phyloP scores from a whole-genome alignment of 2,329 filamentous ascomycete species.

The Botryotinia calthae region DNA sequence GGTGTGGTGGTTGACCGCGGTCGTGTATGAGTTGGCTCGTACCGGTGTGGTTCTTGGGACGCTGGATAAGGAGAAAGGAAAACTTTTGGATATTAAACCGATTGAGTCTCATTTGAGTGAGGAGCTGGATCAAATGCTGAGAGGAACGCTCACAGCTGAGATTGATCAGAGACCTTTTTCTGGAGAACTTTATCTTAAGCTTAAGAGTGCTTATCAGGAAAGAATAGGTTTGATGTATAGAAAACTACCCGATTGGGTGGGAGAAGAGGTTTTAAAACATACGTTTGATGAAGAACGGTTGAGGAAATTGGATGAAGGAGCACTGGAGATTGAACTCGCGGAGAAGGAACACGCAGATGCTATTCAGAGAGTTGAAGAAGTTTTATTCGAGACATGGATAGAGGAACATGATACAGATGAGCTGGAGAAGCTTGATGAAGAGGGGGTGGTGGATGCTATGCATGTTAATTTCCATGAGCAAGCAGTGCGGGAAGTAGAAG shows the following conservation, averaged over 20 bases:
- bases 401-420: not conserved
- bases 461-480: not conserved
- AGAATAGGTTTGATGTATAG: not conserved
- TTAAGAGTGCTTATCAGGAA: not conserved
- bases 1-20: not conserved
- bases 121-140: not conserved
- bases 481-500: not conserved
- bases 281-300: not conserved
- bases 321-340: not conserved
- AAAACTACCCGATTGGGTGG: not conserved
- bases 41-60: not conserved
- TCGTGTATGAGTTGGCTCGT: not conserved
- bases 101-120: not conserved
- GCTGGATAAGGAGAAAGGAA: not conserved
- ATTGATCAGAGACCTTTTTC: not conserved
- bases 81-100: not conserved
- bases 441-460: not conserved
- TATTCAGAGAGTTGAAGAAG: accelerated
- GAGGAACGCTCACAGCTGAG: not conserved
- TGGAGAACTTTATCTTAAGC: not conserved
- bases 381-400: too few species aligned
- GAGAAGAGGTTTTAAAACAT: not conserved
- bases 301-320: not conserved
- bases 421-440: not conserved
- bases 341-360: too few species aligned